Base-by-base conservation (phyloP, 176 grass and related monocot species). In the Oryza officinalis region DNA sequence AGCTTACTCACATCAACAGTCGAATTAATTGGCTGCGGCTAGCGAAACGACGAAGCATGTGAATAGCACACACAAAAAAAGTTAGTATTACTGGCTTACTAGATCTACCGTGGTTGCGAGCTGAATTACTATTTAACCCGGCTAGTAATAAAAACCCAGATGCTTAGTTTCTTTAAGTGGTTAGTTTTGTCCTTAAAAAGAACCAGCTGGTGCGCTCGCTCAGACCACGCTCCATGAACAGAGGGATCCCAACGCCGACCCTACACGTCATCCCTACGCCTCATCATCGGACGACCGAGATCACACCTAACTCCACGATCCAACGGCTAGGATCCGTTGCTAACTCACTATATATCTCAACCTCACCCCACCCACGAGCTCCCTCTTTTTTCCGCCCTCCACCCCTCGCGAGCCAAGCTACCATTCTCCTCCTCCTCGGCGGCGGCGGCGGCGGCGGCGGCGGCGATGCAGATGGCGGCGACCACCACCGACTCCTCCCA, bases 381-480 rank as follows among this genome's bases (percentile, higher is more conserved):
- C 84, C 75, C 63, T 90, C 88, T 87, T 75, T 90, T 83, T 83
- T 90, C 69, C 69, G 84, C 84, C 80, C 63, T 87, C 80, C 80
- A 79, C 80, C 33, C 59, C 72, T 79, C 68, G 69, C 75, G 73
- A 86, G 73, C 45, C 75, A 80, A 63, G 65, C 75, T 50, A 83
- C 77, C 79, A 61, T 61, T 9, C 57, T 61, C 52, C 47, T 25
- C 76, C 47, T 83, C 64, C 13, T 18, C 88, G 28, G n/a, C n/a
- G n/a, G n/a, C n/a, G 33, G 33, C 33, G 81, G 44, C 88, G 81
- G 85, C 84, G 73, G 74, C 73, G 23, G 33, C 88, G 68, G 80
- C 52, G 77, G 66, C 73, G 82, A 88, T 82, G 90, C 82, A 85
- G 90, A 91, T 82, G 90, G 86, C 77, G 73, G 82, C 81, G 67